These are phyloP conservation scores for Coffea humblotiana DNA, from an alignment of 305 asterid species.

Conservation along the genomic window DNA sequence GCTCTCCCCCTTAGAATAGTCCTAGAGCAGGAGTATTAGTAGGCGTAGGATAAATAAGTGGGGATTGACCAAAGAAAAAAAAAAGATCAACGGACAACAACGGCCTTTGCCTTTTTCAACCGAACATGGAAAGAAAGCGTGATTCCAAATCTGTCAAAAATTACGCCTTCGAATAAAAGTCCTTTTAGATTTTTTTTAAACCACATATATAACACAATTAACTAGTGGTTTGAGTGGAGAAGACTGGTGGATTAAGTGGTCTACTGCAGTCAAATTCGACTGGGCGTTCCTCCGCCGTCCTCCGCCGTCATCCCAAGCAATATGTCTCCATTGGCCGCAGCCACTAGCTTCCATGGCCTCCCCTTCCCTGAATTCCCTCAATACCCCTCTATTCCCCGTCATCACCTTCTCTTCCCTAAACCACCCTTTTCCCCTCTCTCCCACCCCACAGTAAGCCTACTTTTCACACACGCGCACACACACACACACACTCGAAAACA, in stretches of 20 bases:
- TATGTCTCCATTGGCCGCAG: conserved; percentile 9
- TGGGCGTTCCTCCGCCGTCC: not conserved
- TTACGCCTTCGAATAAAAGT: too few relatives aligned
- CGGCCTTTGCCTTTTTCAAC: too few relatives aligned
- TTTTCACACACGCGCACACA: not conserved
- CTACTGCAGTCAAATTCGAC: not conserved
- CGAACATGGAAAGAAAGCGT: too few relatives aligned
- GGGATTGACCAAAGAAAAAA: too few relatives aligned
- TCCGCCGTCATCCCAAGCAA: not conserved
- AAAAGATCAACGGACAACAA: too few relatives aligned
- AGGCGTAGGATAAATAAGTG: too few relatives aligned
- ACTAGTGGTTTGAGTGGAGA: too few relatives aligned
- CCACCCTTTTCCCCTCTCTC: not conserved
- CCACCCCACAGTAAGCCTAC: conserved; percentile 3
- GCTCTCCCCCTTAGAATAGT: too few relatives aligned
- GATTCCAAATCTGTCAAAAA: too few relatives aligned
- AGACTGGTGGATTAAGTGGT: not conserved
- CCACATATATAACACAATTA: too few relatives aligned
- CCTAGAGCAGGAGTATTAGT: too few relatives aligned
- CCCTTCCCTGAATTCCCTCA: conserved; percentile 2
- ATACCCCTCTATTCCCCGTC: not conserved
- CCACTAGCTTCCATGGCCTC: not conserved
- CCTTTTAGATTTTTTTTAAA: too few relatives aligned
- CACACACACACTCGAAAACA: not conserved
- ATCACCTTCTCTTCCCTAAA: not conserved